Evolutionary conservation across 176 grass and related monocot genomes (phyloP), one percentile per base, ranked within the genome.

Genomic region (Oryza meyeriana): DNA sequence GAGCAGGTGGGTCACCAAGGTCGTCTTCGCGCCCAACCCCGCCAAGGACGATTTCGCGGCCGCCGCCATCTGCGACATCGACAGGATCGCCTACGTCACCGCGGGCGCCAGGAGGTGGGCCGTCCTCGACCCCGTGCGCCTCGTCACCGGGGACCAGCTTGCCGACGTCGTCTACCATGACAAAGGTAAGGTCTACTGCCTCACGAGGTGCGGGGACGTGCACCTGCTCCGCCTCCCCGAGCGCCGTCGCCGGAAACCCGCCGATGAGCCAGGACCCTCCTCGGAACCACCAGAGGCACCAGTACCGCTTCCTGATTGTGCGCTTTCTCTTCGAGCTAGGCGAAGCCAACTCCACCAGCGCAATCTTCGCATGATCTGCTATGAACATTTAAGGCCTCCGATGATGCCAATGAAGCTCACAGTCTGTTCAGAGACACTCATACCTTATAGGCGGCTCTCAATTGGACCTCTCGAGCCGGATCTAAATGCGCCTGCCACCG

Each of bases 111-210:
- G 42, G 77, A 76, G 87, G 57, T 89, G 87, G 87, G 87, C 82
- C 55, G 66, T 89, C 82, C 67, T 89, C 33, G 77, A 85, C 0
- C 82, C 87, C 33, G 87, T 89, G 20, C 82, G 71, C 72, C 64
- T 89, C 16, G 13, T 44, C 57, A 16, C 24, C 41, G 87, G 82
- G 0, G 87, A 89, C 59, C 87, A 89, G 72, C 87, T 89, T 77
- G 72, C 82, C 41, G 87, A 89, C 64, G 87, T 89, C 65, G 82
- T 89, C 27, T 89, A 89, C 78, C 27, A 79, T 28, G 87, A 89
- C 35, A 89, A 81, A 81, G 82, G 87, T 89, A 89, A 85, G 64
- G 87, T 89, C 31, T 89, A 85, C 71, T 89, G 87, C 87, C 87
- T 89, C 82, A 85, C 87, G 12, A 84, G 83, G 71, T 85, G 83